Percentiles rank a stretch among this genome's conserved stretches.
These are phyloP conservation scores for Pythium myriotylum DNA, from an alignment of 352 stramenopile species.

Conservation along the genomic window DNA sequence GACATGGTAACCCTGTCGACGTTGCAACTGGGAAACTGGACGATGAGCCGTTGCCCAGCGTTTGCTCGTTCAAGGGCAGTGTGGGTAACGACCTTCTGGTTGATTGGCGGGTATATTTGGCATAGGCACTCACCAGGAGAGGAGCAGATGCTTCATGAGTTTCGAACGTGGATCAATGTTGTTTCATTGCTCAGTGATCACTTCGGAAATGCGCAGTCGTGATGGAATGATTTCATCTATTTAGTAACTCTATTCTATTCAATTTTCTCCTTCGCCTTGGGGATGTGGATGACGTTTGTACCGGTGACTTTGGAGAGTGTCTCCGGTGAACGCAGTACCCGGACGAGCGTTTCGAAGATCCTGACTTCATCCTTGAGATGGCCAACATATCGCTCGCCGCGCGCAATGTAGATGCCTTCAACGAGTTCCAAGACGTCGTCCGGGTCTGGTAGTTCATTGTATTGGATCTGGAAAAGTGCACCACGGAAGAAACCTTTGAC, in stretches of 20 bases:
- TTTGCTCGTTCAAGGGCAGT: too few species aligned
- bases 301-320: constrained; percentile 86
- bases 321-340: constrained; percentile 82
- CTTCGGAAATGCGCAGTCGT: too few species aligned
- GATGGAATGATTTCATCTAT: neutral
- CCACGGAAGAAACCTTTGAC: constrained; percentile 86
- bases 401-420: constrained; percentile 88
- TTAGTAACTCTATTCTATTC: constrained; percentile 43
- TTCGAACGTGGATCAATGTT: too few species aligned
- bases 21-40: too few species aligned
- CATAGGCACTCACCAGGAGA: too few species aligned
- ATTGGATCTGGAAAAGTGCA: constrained; percentile 80
- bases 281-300: constrained; percentile 87
- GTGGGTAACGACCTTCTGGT: too few species aligned
- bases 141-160: too few species aligned
- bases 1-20: too few species aligned
- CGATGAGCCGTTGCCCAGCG: too few species aligned
- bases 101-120: too few species aligned
- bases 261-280: constrained; percentile 80
- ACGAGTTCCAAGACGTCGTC: constrained; percentile 86
- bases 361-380: constrained; percentile 88
- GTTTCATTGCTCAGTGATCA: too few species aligned
- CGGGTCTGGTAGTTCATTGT: constrained; percentile 78
- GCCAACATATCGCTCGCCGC: constrained; percentile 80
- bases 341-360: constrained; percentile 88